Conservation (phyloP, 2,329 filamentous ascomycete species). For the Trichophyton equinum region DNA sequence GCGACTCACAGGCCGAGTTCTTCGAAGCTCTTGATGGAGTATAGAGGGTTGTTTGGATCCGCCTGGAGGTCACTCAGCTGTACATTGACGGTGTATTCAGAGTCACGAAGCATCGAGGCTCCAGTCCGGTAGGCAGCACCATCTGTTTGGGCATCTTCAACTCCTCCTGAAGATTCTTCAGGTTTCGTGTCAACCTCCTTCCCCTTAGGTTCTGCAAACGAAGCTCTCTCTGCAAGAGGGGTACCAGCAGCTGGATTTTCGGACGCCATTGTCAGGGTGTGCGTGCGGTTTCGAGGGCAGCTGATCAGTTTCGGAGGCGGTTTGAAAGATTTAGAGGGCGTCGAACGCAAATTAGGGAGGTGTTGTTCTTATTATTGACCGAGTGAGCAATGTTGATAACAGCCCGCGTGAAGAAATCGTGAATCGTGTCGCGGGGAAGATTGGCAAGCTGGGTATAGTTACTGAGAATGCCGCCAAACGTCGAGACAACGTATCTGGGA, state of each 20-base stretch:
- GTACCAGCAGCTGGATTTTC: slow-evolving; percentile 23
- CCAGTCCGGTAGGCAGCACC: slow-evolving; percentile 27
- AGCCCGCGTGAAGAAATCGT: background rate
- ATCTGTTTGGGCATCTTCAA: slow-evolving; percentile 24
- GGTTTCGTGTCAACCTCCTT: background rate
- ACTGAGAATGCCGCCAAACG: background rate
- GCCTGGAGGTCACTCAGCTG: slow-evolving; percentile 81
- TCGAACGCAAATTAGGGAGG: background rate
- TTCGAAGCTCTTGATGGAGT: slow-evolving; percentile 71
- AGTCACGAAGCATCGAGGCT: slow-evolving; percentile 51
- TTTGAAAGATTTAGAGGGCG: background rate
- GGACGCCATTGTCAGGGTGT: slow-evolving; percentile 26
- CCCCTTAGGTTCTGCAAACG: slow-evolving; percentile 26
- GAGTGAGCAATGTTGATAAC: background rate
- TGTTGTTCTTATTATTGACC: background rate
- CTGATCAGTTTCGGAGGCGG: background rate
- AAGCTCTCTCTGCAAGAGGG: slow-evolving; percentile 39
- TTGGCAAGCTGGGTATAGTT: background rate
- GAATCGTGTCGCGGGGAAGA: background rate
- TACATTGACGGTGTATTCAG: slow-evolving; percentile 79
- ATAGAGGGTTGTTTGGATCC: slow-evolving; percentile 76
- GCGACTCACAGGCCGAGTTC: slow-evolving; percentile 69
- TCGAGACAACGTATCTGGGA: too few species aligned
- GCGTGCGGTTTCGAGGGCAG: background rate
- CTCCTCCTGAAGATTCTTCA: slow-evolving; percentile 4